Evolutionary conservation across 495 filamentous ascomycete species (phyloP), one percentile per base, ranked within the genome.

Genomic region (Penicillium psychrofluorescens): DNA sequence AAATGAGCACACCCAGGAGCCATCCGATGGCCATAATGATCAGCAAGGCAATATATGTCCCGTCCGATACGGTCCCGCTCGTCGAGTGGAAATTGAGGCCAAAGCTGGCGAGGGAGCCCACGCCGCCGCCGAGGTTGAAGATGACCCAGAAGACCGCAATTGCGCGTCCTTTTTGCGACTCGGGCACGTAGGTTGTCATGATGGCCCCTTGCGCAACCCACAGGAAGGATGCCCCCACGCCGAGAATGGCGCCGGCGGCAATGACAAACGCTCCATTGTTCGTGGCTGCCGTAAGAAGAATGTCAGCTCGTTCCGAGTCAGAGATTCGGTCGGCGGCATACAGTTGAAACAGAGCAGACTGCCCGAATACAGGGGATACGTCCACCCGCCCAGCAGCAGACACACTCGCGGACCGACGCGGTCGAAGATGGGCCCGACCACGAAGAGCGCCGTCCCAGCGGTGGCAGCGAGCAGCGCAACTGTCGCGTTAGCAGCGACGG

Each of bases 181-280:
- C 75, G 3, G 61, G 55, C 1, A 69, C 66, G 52, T 78, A 77
- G 3, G 74, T 71, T 12, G 69, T 76, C 72, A 78, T 75, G 49
- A 78, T 77, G 4, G 72, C 70, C n/a, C 75, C 74, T 55, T 78
- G 74, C 1, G 72, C 67, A 12, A 68, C 67, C 75, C 74, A 78
- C 13, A 78, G 48, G 39, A 78, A 67, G 1, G 68, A 68, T 8
- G 75, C 72, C 14, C 74, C 68, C 9, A 72, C 44, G 46, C 75
- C 75, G 11, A 78, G 63, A n/a, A 77, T 58, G 7, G 65, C 65
- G 29, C 75, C 75, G 5, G 74, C 50, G 35, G 86, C 87, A 43
- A 88, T 79, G 50, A 86, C 84, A 55, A 91, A 90, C 5, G 80
- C 84, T n/a, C 63, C 67, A 56, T 91, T 94, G 11, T 70, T 44